phyloP scores from a whole-genome alignment of 2,329 filamentous ascomycete genomes.

The Grosmannia clavigera region DNA sequence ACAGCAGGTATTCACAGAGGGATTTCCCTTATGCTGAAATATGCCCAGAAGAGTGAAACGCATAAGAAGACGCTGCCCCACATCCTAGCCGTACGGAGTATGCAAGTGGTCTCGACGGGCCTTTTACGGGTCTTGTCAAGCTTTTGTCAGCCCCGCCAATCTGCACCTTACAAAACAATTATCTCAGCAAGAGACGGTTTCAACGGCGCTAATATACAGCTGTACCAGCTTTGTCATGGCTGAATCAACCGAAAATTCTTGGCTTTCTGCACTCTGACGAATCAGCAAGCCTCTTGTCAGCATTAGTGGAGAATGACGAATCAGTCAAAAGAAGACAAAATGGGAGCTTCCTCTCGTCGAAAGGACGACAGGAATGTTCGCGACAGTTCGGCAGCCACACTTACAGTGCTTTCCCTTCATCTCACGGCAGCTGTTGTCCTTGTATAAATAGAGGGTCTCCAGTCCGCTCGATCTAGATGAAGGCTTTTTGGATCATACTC shows the following conservation, averaged over 20 bases:
- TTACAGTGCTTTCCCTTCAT: not conserved
- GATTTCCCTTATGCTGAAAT: not conserved
- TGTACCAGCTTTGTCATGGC: slow-evolving; percentile 10
- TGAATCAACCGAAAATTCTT: slow-evolving; percentile 5
- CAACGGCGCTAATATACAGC: not conserved
- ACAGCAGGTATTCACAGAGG: not conserved
- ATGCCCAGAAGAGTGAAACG: not conserved
- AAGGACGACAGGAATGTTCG: not conserved
- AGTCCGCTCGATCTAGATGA: slow-evolving; percentile 18
- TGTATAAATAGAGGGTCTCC: not conserved
- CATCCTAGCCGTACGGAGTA: not conserved
- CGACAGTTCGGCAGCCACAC: not conserved
- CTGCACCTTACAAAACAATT: not conserved
- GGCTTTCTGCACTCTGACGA: not conserved
- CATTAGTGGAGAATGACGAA: slow-evolving; percentile 8
- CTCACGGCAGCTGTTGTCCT: no score
- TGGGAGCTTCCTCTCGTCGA: not conserved
- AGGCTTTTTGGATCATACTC: slow-evolving; percentile 23
- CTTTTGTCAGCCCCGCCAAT: not conserved
- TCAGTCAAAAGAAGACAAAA: not conserved
- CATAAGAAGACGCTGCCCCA: no score
- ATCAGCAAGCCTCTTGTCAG: not conserved
- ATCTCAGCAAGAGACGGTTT: slow-evolving; percentile 3
- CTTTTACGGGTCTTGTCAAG: not conserved
- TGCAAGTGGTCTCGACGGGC: not conserved